Percentiles rank a stretch among this genome's conserved stretches.
Evolutionary conservation across 768 basidiomycete genomes (phyloP).

Genomic region (Xanthoconium purpureum): DNA sequence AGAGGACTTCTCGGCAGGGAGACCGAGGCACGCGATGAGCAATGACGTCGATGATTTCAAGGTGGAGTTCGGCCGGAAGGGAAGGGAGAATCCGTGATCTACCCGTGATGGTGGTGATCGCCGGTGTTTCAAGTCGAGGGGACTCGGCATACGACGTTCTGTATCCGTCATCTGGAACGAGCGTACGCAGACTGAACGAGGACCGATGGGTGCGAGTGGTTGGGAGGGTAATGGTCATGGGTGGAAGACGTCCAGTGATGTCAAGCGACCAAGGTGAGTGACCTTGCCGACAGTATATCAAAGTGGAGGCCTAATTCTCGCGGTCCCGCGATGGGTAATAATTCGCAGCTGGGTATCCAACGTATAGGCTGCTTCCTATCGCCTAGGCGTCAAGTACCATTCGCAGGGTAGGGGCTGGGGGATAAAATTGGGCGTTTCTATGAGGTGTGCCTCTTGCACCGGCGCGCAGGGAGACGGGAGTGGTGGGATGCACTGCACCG

Average conservation of each 20-base stretch:
- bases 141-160: neutral
- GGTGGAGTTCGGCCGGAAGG: slow-evolving; percentile 31
- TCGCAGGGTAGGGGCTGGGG: neutral
- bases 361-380: neutral
- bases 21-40: slow-evolving; percentile 14
- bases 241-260: neutral
- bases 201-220: slow-evolving; percentile 1
- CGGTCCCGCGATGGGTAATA: slow-evolving; percentile 1
- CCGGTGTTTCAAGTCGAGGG: neutral
- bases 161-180: neutral
- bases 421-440: slow-evolving; percentile 2
- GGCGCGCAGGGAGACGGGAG: slow-evolving; percentile 12
- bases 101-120: neutral
- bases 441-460: slow-evolving; percentile 3
- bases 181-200: slow-evolving; percentile 1
- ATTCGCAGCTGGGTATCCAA: neutral
- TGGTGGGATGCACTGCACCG: slow-evolving; percentile 2
- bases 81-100: slow-evolving; percentile 13
- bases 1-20: slow-evolving; percentile 7
- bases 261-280: slow-evolving; percentile 7
- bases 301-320: neutral
- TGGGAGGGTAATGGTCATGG: slow-evolving; percentile 14
- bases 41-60: slow-evolving; percentile 29
- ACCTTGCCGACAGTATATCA: neutral
- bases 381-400: slow-evolving; percentile 1